Evolutionary conservation across 164 flowering plant genomes (phyloP).

Genomic region (Umbellularia californica): DNA sequence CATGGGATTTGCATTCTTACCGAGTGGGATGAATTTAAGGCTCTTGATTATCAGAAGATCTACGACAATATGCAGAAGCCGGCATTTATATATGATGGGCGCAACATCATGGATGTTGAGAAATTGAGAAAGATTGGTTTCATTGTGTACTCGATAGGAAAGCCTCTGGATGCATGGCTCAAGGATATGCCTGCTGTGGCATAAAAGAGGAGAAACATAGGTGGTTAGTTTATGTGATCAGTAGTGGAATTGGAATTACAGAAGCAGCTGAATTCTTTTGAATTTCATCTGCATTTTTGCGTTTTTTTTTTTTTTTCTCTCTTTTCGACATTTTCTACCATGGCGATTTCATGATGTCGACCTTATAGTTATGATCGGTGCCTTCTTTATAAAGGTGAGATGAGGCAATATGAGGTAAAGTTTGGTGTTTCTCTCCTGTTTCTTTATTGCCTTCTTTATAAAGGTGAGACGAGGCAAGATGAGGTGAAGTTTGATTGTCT

Average conservation of each 20-base stretch:
- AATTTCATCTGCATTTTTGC: too few relatives aligned
- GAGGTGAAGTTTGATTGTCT: not conserved
- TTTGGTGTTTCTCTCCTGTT: not conserved
- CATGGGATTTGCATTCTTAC: slow-evolving; percentile 68
- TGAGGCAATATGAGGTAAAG: not conserved
- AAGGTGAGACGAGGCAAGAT: not conserved
- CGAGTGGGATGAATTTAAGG: slow-evolving; percentile 71
- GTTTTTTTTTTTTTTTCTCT: too few relatives aligned
- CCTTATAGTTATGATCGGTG: not conserved
- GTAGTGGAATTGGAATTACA: not conserved
- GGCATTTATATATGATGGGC: slow-evolving; percentile 58
- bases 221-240: not conserved
- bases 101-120: slow-evolving; percentile 48
- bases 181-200: slow-evolving; percentile 66
- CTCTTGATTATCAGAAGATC: slow-evolving; percentile 50
- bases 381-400: not conserved
- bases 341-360: too few relatives aligned
- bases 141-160: slow-evolving; percentile 61
- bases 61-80: slow-evolving; percentile 64
- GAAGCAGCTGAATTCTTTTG: not conserved
- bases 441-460: not conserved
- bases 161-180: slow-evolving; percentile 62
- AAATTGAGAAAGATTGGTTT: slow-evolving; percentile 57
- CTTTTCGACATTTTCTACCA: not conserved
- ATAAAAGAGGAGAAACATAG: slow-evolving; percentile 5